Evolutionary conservation across 2,329 filamentous ascomycete genomes (phyloP).

Genomic region (Mollisia scopiformis): DNA sequence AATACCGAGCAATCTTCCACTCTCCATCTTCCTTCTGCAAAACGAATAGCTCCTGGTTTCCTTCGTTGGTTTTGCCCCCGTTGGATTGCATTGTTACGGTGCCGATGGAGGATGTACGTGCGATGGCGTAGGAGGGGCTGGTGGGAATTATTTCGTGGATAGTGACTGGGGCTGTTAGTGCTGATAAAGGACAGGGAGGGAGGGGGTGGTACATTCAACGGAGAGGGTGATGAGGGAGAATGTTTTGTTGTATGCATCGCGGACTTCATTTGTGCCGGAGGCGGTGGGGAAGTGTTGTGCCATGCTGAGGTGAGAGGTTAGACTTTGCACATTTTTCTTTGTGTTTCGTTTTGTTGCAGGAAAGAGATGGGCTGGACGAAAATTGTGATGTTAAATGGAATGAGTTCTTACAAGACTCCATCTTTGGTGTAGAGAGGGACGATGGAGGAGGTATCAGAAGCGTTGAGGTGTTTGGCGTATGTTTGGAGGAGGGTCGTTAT

Average conservation of each 20-base stretch:
- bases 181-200: too few species aligned
- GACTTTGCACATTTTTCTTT: neutral
- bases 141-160: conserved; percentile 13
- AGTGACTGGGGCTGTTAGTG: too few species aligned
- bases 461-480: neutral
- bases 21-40: conserved; percentile 8
- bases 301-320: neutral
- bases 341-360: neutral
- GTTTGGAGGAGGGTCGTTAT: neutral
- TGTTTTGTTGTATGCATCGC: conserved; percentile 1
- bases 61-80: neutral
- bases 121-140: conserved; percentile 5
- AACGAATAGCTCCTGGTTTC: conserved; percentile 14
- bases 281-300: conserved; percentile 13
- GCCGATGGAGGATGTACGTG: conserved; percentile 7
- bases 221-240: conserved; percentile 11
- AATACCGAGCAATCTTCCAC: conserved; percentile 18
- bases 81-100: neutral
- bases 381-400: neutral
- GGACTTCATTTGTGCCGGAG: neutral
- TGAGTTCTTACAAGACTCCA: neutral
- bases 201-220: too few species aligned
- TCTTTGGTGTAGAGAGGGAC: neutral
- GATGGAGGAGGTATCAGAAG: neutral
- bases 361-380: neutral